These are phyloP conservation scores for Hanseniaspora pseudoguilliermondii DNA, from an alignment of 805 yeast species.

Conservation along the genomic window DNA sequence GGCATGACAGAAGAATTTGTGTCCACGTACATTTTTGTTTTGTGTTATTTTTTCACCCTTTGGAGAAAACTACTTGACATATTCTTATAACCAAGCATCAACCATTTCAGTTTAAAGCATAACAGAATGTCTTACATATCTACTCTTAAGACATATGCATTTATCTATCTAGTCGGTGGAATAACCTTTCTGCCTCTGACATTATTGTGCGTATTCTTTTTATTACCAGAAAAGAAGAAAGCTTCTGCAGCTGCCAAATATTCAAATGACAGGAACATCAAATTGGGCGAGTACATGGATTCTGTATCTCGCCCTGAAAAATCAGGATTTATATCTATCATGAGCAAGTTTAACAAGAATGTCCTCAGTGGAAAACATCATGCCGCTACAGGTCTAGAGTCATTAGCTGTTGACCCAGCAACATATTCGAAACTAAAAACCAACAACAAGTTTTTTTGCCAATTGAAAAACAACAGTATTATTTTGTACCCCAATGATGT, in stretches of 20 bases:
- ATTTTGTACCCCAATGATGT: slow-evolving; percentile 56
- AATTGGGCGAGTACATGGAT: slow-evolving; percentile 57
- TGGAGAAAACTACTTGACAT: neutral
- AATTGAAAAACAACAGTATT: slow-evolving; percentile 74
- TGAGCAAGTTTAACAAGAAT: slow-evolving; percentile 56
- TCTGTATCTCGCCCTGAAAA: slow-evolving; percentile 42
- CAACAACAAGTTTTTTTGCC: slow-evolving; percentile 51
- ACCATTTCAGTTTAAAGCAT: neutral
- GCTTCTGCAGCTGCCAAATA: slow-evolving; percentile 19
- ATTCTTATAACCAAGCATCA: neutral
- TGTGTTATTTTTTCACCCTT: neutral
- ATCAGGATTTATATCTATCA: slow-evolving; percentile 74
- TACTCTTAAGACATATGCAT: slow-evolving; percentile 17
- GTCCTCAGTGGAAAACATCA: slow-evolving; percentile 20
- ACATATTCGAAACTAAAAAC: slow-evolving; percentile 26
- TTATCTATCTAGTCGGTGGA: slow-evolving; percentile 63
- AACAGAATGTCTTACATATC: neutral
- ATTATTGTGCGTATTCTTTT: slow-evolving; percentile 29
- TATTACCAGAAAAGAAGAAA: slow-evolving; percentile 25
- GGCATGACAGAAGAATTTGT: no score
- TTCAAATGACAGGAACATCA: slow-evolving; percentile 30
- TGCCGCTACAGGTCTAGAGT: slow-evolving; percentile 11
- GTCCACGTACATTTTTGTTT: neutral
- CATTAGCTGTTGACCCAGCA: slow-evolving; percentile 6
- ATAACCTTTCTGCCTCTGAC: slow-evolving; percentile 61